phyloP scores from a whole-genome alignment of 805 yeast species.

The Peterozyma xylosa region DNA sequence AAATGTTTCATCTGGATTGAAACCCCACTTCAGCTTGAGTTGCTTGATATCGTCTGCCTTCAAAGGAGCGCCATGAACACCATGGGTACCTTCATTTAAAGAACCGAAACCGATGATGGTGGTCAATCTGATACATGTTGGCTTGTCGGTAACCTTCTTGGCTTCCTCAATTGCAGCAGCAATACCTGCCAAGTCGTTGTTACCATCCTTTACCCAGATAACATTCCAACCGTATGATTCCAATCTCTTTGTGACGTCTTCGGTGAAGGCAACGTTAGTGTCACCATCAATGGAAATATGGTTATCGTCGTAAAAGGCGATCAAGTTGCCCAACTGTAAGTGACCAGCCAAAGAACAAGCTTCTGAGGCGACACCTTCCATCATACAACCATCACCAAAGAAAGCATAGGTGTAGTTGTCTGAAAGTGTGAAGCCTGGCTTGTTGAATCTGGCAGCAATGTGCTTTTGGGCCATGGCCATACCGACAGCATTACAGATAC shows the following conservation, averaged over 20 bases:
- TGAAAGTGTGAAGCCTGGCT: conserved; percentile 67
- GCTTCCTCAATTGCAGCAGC: conserved; percentile 74
- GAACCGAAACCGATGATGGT: conserved; percentile 97
- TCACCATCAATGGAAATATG: conserved; percentile 94
- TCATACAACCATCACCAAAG: conserved; percentile 96
- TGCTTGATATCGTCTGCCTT: conserved; percentile 88
- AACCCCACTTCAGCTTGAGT: conserved; percentile 77
- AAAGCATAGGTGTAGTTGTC: conserved; percentile 73
- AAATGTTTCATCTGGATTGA: conserved; percentile 78
- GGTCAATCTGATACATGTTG: conserved; percentile 79
- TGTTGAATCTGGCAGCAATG: conserved; percentile 88
- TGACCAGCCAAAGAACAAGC: conserved; percentile 96
- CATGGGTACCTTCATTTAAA: conserved; percentile 71
- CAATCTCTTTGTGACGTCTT: conserved; percentile 78
- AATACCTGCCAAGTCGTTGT: conserved; percentile 68
- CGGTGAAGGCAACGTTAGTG: conserved; percentile 86
- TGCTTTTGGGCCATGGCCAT: conserved; percentile 91
- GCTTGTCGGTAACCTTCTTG: conserved; percentile 70
- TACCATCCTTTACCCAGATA: conserved; percentile 69
- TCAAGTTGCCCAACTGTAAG: conserved; percentile 84
- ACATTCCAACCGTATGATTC: conserved; percentile 95
- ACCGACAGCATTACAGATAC: conserved; percentile 94
- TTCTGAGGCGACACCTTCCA: conserved; percentile 97
- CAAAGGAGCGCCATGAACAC: conserved; percentile 95
- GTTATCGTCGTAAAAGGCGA: conserved; percentile 95